phyloP scores from a whole-genome alignment of 768 basidiomycete genomes.

The Rubroboletus pulcherrimus region DNA sequence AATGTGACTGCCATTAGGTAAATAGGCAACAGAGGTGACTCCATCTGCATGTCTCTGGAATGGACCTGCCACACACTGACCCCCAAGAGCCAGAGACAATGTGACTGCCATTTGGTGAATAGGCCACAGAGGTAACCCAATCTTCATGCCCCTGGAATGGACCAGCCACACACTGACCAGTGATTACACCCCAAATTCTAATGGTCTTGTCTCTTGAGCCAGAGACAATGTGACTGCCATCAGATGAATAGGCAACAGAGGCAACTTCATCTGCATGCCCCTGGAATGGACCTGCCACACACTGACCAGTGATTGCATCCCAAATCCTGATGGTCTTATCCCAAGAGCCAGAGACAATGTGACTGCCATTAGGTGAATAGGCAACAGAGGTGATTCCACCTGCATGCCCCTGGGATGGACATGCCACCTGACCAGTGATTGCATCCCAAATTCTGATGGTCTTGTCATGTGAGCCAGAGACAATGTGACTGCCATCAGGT shows the following conservation, averaged over 20 bases:
- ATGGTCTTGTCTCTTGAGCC: not conserved
- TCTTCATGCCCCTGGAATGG: constrained; percentile 16
- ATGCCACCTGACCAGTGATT: too few relatives aligned
- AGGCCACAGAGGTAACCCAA: constrained; percentile 4
- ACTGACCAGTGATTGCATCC: constrained; percentile 12
- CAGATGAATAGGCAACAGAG: too few relatives aligned
- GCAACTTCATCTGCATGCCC: too few relatives aligned
- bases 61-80: constrained; percentile 8
- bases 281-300: not conserved
- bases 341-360: constrained; percentile 22
- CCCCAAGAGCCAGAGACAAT: constrained; percentile 24
- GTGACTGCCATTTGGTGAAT: constrained; percentile 15
- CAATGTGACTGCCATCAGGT: too few relatives aligned
- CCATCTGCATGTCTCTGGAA: too few relatives aligned
- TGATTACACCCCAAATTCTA: constrained; percentile 16
- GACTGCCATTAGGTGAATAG: constrained; percentile 17
- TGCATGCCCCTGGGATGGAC: too few relatives aligned
- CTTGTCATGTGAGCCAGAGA: too few relatives aligned
- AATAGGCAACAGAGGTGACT: too few relatives aligned
- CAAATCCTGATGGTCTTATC: constrained; percentile 25
- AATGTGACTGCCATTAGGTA: too few relatives aligned
- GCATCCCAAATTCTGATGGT: too few relatives aligned
- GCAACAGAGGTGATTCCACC: constrained; percentile 12
- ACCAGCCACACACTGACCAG: constrained; percentile 13
- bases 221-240: too few relatives aligned